These are phyloP conservation scores for Trapa bicornis DNA, from an alignment of 345 rosid species.

Conservation along the genomic window DNA sequence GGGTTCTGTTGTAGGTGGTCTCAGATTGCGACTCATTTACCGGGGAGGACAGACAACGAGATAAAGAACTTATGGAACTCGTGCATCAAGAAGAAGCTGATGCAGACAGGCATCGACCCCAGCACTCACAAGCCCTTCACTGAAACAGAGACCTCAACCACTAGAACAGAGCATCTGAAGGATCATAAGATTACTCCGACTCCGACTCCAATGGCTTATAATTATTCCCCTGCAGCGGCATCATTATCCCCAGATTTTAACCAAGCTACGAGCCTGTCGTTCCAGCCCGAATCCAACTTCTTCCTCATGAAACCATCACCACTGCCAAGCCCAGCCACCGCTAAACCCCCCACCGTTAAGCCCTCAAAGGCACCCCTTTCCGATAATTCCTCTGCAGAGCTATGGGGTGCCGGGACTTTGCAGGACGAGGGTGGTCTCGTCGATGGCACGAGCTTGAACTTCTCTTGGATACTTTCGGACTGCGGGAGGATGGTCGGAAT, in stretches of 20 bases:
- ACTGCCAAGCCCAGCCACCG: neutral
- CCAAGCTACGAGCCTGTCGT: neutral
- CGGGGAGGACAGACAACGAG: conserved; percentile 58
- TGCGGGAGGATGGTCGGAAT: neutral
- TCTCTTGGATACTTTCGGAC: neutral
- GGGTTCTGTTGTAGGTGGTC: conserved; percentile 40
- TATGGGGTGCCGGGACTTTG: neutral
- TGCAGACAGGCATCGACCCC: conserved; percentile 50
- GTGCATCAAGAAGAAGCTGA: conserved; percentile 52
- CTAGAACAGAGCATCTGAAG: neutral
- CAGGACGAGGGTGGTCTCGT: neutral
- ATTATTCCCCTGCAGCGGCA: neutral
- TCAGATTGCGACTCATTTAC: conserved; percentile 49
- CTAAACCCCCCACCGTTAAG: neutral
- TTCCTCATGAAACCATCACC: neutral
- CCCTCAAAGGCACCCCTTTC: neutral
- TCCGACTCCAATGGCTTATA: neutral
- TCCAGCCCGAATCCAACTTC: neutral
- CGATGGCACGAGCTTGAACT: neutral
- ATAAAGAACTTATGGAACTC: conserved; percentile 65
- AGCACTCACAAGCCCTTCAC: conserved; percentile 50
- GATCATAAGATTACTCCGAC: conserved; percentile 1
- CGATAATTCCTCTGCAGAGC: neutral
- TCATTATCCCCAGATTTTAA: neutral
- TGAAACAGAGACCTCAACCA: conserved; percentile 21